Conservation (phyloP, 2,329 filamentous ascomycete species). For the Paecilomyces variotii region DNA sequence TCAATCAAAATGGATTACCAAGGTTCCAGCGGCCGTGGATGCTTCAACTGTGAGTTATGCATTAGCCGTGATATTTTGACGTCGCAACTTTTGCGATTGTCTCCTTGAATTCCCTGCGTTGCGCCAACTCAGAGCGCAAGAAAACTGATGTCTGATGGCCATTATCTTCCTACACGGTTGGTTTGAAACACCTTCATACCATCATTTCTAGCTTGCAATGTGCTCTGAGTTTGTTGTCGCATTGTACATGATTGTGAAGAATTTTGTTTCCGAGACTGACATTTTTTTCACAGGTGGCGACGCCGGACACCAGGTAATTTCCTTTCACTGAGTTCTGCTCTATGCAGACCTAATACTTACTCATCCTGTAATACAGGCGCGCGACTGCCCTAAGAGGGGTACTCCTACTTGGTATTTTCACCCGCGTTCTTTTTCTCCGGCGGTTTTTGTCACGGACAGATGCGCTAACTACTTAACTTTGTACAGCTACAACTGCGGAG, state of each 20-base stretch:
- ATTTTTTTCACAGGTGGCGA: conserved; percentile 54
- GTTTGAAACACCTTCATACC: not conserved
- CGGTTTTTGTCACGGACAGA: not conserved
- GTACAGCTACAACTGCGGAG: conserved; percentile 72
- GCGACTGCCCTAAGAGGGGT: conserved; percentile 78
- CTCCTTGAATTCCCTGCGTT: not conserved
- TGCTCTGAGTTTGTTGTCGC: not conserved
- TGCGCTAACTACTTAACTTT: conserved; percentile 13
- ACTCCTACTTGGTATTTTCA: conserved; percentile 67
- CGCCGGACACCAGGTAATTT: conserved; percentile 64
- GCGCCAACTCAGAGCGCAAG: not conserved
- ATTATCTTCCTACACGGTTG: not conserved
- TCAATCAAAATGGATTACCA: conserved; percentile 42
- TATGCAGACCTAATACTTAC: not conserved
- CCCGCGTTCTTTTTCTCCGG: not conserved
- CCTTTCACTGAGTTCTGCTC: conserved; percentile 2
- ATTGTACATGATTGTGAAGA: not conserved
- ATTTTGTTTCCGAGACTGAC: conserved; percentile 12
- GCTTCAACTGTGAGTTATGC: conserved; percentile 50
- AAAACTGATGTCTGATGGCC: not conserved
- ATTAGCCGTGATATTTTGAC: conserved; percentile 2
- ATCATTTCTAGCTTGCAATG: not conserved
- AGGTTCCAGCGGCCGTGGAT: conserved; percentile 41
- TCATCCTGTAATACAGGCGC: conserved; percentile 48
- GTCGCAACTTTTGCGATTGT: not conserved